Evolutionary conservation across 2,329 filamentous ascomycete species (phyloP), one percentile per base, ranked within the genome.

Genomic region (Akanthomyces lecanii): DNA sequence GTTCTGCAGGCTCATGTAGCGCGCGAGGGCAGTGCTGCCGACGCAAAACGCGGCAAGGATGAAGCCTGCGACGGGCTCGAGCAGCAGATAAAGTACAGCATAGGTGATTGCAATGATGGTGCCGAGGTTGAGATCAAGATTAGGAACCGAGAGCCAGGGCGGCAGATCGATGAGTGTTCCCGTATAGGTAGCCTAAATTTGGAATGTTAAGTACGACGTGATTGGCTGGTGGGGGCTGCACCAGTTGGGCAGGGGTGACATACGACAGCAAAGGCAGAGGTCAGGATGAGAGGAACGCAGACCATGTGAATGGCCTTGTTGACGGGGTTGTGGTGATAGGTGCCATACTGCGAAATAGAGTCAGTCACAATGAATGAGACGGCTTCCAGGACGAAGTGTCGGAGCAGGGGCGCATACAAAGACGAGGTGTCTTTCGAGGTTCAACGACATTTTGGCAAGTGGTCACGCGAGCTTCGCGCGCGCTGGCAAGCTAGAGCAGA

Each of bases 21-120:
- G 96, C 64, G 85, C 85, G 63, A 84, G 86, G 4, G 91, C 92
- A 11, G 92, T 89, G 61, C 85, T 86, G 23, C 79, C 89, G 50
- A 98, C 78, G 65, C 97, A 87, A 38, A 97, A 80, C 3, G 90
- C 84, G 6, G 90, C 87, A 48, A 97, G 79, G 33, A 90, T 78
- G 12, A 86, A 87, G 57, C 95, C 95, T 12, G 95, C 95, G 0
- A 98, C 92, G 1, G 95, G 95, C 73, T 99, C 95, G 71, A 99
- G 88, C 25, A 99, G 84, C 54, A 98, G 82, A 73, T 98, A 99
- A 62, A 97, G 84, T 2, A 83, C 83, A 44, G 89, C 84, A 77
- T 95, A 97, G 33, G 88, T 71, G 59, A 86, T 82, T 40, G 87
- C 85, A 51, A 79, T 78, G 62, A 90, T 84, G 14, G 85, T 91